Evolutionary conservation across 2,329 filamentous ascomycete genomes (phyloP).

Genomic region (Aspergillus sp.): DNA sequence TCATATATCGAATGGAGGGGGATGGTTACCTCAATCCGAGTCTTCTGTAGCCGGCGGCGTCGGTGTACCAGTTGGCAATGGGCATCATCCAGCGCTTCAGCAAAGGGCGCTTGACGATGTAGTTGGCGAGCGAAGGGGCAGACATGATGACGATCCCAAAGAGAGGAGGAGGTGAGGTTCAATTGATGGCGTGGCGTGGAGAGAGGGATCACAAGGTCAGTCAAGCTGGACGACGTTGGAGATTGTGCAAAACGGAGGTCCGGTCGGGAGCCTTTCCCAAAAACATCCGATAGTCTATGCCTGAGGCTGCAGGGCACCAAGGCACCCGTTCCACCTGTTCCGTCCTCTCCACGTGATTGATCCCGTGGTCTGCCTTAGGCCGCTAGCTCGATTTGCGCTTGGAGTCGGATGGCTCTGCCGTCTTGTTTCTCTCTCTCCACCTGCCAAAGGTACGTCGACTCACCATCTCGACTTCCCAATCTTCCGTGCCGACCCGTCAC

Average conservation of each 20-base stretch:
- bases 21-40: constrained; percentile 74
- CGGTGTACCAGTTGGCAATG: constrained; percentile 80
- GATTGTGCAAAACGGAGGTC: constrained; percentile 37
- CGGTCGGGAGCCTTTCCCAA: constrained; percentile 22
- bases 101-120: constrained; percentile 80
- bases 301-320: constrained; percentile 14
- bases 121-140: constrained; percentile 67
- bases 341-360: neutral
- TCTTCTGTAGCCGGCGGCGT: constrained; percentile 87
- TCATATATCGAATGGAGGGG: constrained; percentile 10
- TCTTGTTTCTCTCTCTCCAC: constrained; percentile 11
- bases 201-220: constrained; percentile 18
- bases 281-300: constrained; percentile 11
- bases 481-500: no score
- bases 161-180: constrained; percentile 8
- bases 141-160: constrained; percentile 54
- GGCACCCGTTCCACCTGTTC: constrained; percentile 2
- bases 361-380: constrained; percentile 10
- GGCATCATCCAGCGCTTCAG: constrained; percentile 74
- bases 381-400: neutral
- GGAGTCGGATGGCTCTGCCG: neutral
- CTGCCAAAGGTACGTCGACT: constrained; percentile 15
- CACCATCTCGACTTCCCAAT: neutral
- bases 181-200: constrained; percentile 28
- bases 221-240: constrained; percentile 30